Base-by-base conservation (phyloP, 495 filamentous ascomycete genomes). In the Evernia prunastri region DNA sequence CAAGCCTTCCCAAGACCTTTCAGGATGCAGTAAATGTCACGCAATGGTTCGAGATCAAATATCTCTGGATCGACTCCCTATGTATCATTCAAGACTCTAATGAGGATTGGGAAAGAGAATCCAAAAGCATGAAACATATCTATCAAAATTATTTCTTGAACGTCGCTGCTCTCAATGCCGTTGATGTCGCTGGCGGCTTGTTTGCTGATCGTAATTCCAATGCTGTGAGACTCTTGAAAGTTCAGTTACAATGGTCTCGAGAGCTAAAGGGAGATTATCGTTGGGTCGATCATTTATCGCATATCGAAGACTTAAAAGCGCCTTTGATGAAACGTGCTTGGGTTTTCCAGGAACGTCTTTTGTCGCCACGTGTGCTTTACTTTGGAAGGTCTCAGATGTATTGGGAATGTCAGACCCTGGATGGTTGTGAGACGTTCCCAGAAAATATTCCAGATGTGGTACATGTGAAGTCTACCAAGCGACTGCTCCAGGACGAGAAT, bases 261-360 rank as follows among this genome's bases (percentile, higher is more conserved):
- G 40, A 17, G 2, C 40, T 43, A 18, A 5, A 18, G 4, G 1
- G 4, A 9, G 10, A 39, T 20, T 17, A 17, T 43, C 2, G 18
- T 8, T 20, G 0, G 18, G 2, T 43, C 40, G 40, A 43, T 18
- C 3, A 20, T 20, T 8, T 43, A 4, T 17, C 15, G 40, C 17
- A 4, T 2, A 18, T 5, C 40, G 8, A 36, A 49, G 15, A 40
- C 27, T 40, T 59, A 35, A 17, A 18, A 2, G 47, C 56, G n/a
- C 60, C 69, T 0, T 60, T 76, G 0, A 43, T 64, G 0, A 58
- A 51, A 4, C 29, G 74, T 3, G 72, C 70, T 0, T 77, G 75
- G 74, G 72, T 71, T 0, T 72, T 74, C 18, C 73, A 77, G 56
- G 75, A 77, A 31, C 66, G 73, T 0, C 58, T 74, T 5, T 58